phyloP scores from a whole-genome alignment of 495 filamentous ascomycete genomes.

The Talaromyces proteolyticus region DNA sequence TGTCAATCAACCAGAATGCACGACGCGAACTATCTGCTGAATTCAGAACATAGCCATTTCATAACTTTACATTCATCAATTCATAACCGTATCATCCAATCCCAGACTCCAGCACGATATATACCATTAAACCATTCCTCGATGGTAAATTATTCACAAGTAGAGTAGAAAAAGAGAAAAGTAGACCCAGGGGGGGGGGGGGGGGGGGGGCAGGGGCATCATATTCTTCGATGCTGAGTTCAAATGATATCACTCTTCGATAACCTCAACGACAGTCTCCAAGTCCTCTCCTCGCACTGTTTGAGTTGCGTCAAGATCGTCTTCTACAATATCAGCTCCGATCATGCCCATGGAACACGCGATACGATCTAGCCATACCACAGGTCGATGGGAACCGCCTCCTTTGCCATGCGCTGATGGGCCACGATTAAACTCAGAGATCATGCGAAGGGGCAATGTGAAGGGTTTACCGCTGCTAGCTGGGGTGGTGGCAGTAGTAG shows the following conservation, averaged over 20 bases:
- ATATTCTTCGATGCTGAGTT: too few relatives aligned
- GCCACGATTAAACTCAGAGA: constrained; percentile 21
- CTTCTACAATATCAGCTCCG: constrained; percentile 13
- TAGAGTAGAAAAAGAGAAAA: too few relatives aligned
- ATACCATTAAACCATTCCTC: neutral
- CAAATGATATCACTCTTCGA: too few relatives aligned
- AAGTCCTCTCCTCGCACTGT: neutral
- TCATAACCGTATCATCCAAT: too few relatives aligned
- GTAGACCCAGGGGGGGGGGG: too few relatives aligned
- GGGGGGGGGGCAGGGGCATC: too few relatives aligned
- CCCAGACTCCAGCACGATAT: too few relatives aligned
- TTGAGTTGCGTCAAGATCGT: neutral
- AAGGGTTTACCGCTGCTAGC: constrained; percentile 2
- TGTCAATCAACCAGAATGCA: neutral
- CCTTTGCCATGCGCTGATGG: constrained; percentile 8
- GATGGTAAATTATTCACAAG: too few relatives aligned
- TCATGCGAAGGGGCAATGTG: constrained; percentile 19
- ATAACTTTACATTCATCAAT: neutral
- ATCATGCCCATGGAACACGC: constrained; percentile 34
- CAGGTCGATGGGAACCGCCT: constrained; percentile 15
- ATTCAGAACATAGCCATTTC: too few relatives aligned
- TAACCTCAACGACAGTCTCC: neutral
- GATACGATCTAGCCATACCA: constrained; percentile 30
- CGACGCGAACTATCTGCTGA: too few relatives aligned
- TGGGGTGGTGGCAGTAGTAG: too few relatives aligned